Evolutionary conservation across 148 eudicot genomes (phyloP).

Genomic region (Vaccinium darrowii): DNA sequence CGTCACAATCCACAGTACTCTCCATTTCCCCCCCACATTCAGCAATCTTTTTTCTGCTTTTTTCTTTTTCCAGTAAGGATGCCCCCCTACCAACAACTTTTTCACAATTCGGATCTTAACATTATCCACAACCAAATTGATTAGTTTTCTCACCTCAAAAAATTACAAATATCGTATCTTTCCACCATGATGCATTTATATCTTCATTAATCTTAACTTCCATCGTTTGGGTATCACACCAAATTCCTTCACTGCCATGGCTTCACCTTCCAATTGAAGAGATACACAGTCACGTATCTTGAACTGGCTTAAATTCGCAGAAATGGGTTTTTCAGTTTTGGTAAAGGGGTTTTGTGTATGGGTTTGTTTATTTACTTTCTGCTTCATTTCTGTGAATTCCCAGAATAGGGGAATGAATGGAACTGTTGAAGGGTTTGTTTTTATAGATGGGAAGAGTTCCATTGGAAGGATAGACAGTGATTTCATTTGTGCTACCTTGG

Average conservation of each 20-base stretch:
- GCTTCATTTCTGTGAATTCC: conserved; percentile 29
- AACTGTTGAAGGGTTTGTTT: conserved; percentile 40
- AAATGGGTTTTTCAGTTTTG: conserved; percentile 49
- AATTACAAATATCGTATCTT: not conserved
- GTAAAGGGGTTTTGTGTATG: conserved; percentile 32
- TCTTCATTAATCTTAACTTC: not conserved
- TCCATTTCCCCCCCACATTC: no score
- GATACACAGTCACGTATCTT: conserved; percentile 10
- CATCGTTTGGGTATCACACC: not conserved
- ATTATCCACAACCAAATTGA: not conserved
- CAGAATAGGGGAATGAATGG: conserved; percentile 18
- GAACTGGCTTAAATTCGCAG: not conserved
- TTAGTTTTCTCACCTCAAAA: not conserved
- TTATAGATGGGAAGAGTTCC: conserved; percentile 49
- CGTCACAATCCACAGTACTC: no score
- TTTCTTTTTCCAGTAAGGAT: not conserved
- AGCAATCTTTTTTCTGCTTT: no score
- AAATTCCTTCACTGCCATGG: not conserved
- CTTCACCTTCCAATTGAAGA: not conserved
- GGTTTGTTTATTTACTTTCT: conserved; percentile 36
- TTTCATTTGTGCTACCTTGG: conserved; percentile 89
- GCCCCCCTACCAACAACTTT: not conserved
- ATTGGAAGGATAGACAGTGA: conserved; percentile 66
- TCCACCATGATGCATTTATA: not conserved
- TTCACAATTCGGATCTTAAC: not conserved